Conservation (phyloP, 2,329 filamentous ascomycete species). For the Septoria linicola region DNA sequence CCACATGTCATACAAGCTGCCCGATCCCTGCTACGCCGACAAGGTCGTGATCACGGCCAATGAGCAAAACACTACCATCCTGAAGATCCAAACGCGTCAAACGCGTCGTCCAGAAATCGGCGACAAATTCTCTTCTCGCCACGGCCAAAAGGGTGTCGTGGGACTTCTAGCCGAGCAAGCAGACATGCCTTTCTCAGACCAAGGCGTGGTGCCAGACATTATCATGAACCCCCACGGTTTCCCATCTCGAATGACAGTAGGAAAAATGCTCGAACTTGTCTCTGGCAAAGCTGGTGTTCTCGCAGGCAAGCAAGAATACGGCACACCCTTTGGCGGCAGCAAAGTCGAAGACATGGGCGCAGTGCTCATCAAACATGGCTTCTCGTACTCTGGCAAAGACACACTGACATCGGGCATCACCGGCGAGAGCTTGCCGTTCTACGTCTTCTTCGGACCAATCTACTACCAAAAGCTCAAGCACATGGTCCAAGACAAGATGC, state of each 20-base stretch:
- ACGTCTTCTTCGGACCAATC: constrained; percentile 98
- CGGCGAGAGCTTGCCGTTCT: constrained; percentile 87
- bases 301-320: constrained; percentile 81
- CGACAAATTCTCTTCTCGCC: constrained; percentile 97
- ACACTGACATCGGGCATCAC: constrained; percentile 94
- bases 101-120: constrained; percentile 91
- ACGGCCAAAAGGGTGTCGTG: constrained; percentile 97
- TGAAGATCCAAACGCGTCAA: constrained; percentile 96
- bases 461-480: constrained; percentile 99
- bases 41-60: constrained; percentile 93
- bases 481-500: constrained; percentile 99
- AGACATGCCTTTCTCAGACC: constrained; percentile 93
- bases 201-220: constrained; percentile 90
- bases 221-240: constrained; percentile 99
- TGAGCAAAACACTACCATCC: constrained; percentile 78
- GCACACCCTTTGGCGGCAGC: constrained; percentile 79
- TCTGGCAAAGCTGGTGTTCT: constrained; percentile 92
- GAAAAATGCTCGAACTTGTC: constrained; percentile 92
- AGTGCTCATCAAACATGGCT: constrained; percentile 81
- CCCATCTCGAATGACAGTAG: constrained; percentile 98
- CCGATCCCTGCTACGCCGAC: constrained; percentile 76
- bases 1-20: constrained; percentile 61
- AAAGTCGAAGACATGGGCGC: constrained; percentile 87
- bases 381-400: constrained; percentile 96
- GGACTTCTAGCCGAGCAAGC: constrained; percentile 96